Percentiles rank a stretch among this genome's conserved stretches.
Evolutionary conservation across 331 rosid species (phyloP).

Genomic region (Cydonia oblonga): DNA sequence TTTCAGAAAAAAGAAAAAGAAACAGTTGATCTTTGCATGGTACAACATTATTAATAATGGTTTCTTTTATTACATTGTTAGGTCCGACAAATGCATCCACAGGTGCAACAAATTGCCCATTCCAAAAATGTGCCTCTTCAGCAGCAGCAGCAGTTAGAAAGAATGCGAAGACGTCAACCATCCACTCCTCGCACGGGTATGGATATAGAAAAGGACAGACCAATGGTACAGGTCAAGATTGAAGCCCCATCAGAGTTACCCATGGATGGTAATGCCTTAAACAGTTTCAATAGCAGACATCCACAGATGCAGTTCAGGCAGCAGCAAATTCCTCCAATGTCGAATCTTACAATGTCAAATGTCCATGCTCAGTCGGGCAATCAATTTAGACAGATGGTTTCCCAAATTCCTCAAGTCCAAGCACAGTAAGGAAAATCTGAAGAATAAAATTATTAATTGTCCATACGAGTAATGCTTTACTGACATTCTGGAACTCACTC

Average conservation of each 20-base stretch:
- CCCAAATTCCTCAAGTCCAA: constrained; percentile 67
- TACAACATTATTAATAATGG: background rate
- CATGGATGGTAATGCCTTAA: constrained; percentile 45
- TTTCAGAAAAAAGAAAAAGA: background rate
- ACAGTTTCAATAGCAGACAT: constrained; percentile 40
- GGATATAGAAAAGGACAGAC: constrained; percentile 71
- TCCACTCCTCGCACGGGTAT: constrained; percentile 45
- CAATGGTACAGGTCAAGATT: constrained; percentile 79
- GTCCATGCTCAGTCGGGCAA: constrained; percentile 46
- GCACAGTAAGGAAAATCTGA: constrained; percentile 43
- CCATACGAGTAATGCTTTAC: background rate
- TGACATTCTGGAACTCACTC: constrained; percentile 6
- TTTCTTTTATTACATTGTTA: background rate
- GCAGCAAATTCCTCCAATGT: constrained; percentile 61
- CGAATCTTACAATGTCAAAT: constrained; percentile 51
- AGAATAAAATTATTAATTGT: background rate
- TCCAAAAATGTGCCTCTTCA: constrained; percentile 30
- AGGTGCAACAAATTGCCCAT: constrained; percentile 47
- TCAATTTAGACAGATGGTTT: constrained; percentile 67
- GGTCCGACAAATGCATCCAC: constrained; percentile 63
- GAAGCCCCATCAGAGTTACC: constrained; percentile 63
- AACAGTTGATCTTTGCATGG: background rate
- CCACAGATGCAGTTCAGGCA: constrained; percentile 74
- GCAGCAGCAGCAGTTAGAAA: constrained; percentile 47
- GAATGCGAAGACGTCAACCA: constrained; percentile 48